Conservation (phyloP, 1,139 yeast genomes). For the Hyphopichia pseudoburtonii region DNA sequence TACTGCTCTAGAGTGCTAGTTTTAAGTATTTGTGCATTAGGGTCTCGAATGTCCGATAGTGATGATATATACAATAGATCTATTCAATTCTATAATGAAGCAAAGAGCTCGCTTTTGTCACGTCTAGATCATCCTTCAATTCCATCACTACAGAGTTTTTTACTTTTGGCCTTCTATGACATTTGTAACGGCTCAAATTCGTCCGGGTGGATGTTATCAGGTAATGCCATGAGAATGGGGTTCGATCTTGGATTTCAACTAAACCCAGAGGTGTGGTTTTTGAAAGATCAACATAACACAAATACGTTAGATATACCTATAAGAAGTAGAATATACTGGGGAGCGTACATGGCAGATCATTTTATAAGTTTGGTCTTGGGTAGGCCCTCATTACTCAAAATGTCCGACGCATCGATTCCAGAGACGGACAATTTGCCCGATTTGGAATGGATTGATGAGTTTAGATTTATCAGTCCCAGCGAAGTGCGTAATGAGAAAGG, state of each 20-base stretch:
- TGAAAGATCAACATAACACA: conserved; percentile 28
- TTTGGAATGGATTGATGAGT: conserved; percentile 54
- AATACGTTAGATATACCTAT: conserved; percentile 49
- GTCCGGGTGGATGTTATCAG: conserved; percentile 62
- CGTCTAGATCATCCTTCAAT: conserved; percentile 42
- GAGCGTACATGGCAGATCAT: conserved; percentile 64
- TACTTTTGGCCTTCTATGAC: conserved; percentile 56
- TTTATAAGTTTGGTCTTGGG: conserved; percentile 60
- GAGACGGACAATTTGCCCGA: conserved; percentile 64
- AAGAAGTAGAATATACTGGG: conserved; percentile 65
- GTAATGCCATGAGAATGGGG: conserved; percentile 64
- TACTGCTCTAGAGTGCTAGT: conserved; percentile 56
- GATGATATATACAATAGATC: conserved; percentile 40
- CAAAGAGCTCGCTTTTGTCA: conserved; percentile 41
- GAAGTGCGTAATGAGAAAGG: conserved; percentile 21
- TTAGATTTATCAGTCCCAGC: conserved; percentile 31
- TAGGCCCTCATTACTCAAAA: conserved; percentile 55
- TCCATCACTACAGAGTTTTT: conserved; percentile 48
- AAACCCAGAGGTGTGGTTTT: conserved; percentile 59
- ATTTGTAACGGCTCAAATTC: conserved; percentile 57
- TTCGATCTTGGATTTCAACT: conserved; percentile 64
- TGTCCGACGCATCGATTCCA: conserved; percentile 59
- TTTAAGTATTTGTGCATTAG: conserved; percentile 56
- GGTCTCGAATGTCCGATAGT: conserved; percentile 49
- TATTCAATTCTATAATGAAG: conserved; percentile 44